These are phyloP conservation scores for Gynochthodes officinalis DNA, from an alignment of 257 asterid genomes.

Conservation along the genomic window DNA sequence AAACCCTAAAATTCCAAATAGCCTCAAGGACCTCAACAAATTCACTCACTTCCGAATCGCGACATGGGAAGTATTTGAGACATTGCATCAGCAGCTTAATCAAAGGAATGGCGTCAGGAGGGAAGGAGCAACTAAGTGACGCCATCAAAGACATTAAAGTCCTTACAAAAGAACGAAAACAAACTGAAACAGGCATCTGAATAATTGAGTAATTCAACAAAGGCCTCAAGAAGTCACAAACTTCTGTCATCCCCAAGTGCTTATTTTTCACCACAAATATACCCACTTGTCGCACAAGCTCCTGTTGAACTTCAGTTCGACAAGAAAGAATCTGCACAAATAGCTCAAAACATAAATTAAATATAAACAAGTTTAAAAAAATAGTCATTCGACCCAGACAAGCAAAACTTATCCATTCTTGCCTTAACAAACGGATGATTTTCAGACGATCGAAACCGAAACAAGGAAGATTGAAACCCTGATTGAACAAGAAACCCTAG, in stretches of 20 bases:
- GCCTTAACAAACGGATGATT: conserved; percentile 76
- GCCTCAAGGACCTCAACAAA: background rate
- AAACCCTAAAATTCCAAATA: conserved; percentile 9
- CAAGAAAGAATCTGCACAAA: conserved; percentile 63
- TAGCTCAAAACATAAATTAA: background rate
- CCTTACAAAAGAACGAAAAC: conserved; percentile 44
- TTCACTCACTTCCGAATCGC: conserved; percentile 67
- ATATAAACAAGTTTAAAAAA: too few relatives aligned
- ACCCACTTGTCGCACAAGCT: conserved; percentile 75
- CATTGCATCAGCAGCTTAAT: conserved; percentile 56
- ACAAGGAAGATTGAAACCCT: conserved; percentile 53
- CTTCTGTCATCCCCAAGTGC: conserved; percentile 56
- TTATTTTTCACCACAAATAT: conserved; percentile 59
- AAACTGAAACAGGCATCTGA: conserved; percentile 36
- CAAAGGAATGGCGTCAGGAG: conserved; percentile 66
- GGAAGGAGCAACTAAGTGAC: conserved; percentile 68
- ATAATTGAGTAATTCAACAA: conserved; percentile 67
- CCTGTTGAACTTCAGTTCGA: conserved; percentile 58
- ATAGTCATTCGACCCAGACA: too few relatives aligned
- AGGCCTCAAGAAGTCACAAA: conserved; percentile 81
- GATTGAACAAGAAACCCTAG: conserved; percentile 65
- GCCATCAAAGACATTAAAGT: conserved; percentile 61
- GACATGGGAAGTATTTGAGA: conserved; percentile 57
- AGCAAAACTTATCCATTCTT: background rate
- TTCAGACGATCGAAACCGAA: conserved; percentile 50